Percentiles rank a stretch among this genome's conserved stretches.
These are phyloP conservation scores for Syncephalastrum sp. DNA, from an alignment of 371 early-diverging fungal genomes.

Conservation along the genomic window DNA sequence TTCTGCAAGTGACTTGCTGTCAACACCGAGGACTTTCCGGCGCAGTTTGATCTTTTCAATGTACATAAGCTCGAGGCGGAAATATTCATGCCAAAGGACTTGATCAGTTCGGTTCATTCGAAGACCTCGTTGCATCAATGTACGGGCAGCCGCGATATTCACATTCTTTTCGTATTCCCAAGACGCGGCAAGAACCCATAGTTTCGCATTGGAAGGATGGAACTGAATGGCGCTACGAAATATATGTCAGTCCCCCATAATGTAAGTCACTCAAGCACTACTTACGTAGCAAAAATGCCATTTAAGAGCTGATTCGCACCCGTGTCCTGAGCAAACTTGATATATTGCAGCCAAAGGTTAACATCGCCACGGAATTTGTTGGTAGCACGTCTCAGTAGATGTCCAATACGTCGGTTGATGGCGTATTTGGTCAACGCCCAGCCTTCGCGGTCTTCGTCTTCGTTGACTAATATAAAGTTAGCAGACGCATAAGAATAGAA, in stretches of 20 bases:
- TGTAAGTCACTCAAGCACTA: neutral
- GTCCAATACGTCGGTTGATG: constrained; percentile 67
- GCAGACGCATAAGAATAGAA: neutral
- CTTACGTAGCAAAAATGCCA: constrained; percentile 69
- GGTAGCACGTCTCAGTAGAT: constrained; percentile 79
- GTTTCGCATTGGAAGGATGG: constrained; percentile 74
- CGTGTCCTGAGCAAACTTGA: constrained; percentile 72
- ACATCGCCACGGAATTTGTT: constrained; percentile 80
- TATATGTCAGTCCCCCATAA: neutral
- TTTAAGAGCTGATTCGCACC: constrained; percentile 69
- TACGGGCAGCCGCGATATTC: constrained; percentile 80
- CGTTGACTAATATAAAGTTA: neutral
- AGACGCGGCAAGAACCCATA: constrained; percentile 92
- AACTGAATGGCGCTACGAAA: constrained; percentile 75
- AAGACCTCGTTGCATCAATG: constrained; percentile 85
- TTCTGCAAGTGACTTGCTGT: constrained; percentile 27
- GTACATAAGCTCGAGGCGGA: constrained; percentile 87
- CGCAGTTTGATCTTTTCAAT: constrained; percentile 84
- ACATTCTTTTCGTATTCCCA: constrained; percentile 86
- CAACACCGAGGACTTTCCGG: constrained; percentile 75
- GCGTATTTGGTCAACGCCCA: constrained; percentile 61
- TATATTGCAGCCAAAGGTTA: constrained; percentile 88
- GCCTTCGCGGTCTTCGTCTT: constrained; percentile 19
- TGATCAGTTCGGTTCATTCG: constrained; percentile 75
- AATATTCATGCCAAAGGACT: constrained; percentile 89